phyloP scores from a whole-genome alignment of 768 basidiomycete genomes.

The Tulasnella sp. region DNA sequence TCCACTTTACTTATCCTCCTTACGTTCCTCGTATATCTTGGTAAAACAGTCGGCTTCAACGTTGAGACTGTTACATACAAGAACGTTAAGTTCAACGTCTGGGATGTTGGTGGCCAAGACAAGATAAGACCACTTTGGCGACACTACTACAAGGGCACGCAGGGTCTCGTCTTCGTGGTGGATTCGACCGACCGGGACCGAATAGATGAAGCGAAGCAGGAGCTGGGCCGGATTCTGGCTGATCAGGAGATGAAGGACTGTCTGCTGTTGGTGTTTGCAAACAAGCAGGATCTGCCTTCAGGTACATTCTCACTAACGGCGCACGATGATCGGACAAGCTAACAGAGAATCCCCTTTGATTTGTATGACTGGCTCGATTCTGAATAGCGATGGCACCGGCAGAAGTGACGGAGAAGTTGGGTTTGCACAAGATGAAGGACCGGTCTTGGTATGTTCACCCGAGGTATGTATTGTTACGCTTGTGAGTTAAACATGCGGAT shows the following conservation, averaged over 20 bases:
- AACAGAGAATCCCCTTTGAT: not conserved
- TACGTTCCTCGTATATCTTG: not conserved
- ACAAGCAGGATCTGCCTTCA: slow-evolving; percentile 39
- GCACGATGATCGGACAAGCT: not conserved
- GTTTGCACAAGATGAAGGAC: slow-evolving; percentile 37
- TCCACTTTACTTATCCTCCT: slow-evolving; percentile 13
- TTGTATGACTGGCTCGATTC: not conserved
- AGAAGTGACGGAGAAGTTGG: slow-evolving; percentile 39
- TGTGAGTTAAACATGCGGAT: not conserved
- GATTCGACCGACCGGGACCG: slow-evolving; percentile 37
- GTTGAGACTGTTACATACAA: slow-evolving; percentile 51
- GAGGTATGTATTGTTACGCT: slow-evolving; percentile 27
- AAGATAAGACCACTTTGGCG: slow-evolving; percentile 38
- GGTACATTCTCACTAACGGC: too few species aligned
- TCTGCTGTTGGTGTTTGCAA: slow-evolving; percentile 39
- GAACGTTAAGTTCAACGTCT: slow-evolving; percentile 43
- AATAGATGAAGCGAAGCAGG: slow-evolving; percentile 38
- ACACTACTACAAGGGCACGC: slow-evolving; percentile 42
- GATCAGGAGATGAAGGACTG: slow-evolving; percentile 42
- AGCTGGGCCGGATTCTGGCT: slow-evolving; percentile 36
- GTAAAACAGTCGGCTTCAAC: slow-evolving; percentile 46
- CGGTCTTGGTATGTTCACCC: slow-evolving; percentile 42
- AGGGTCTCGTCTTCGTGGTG: slow-evolving; percentile 41
- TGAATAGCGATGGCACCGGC: slow-evolving; percentile 37
- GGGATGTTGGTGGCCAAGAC: slow-evolving; percentile 57